Percentiles rank a stretch among this genome's conserved stretches.
Evolutionary conservation across 176 grass and related monocot genomes (phyloP).

Genomic region (Aegilops longissima): DNA sequence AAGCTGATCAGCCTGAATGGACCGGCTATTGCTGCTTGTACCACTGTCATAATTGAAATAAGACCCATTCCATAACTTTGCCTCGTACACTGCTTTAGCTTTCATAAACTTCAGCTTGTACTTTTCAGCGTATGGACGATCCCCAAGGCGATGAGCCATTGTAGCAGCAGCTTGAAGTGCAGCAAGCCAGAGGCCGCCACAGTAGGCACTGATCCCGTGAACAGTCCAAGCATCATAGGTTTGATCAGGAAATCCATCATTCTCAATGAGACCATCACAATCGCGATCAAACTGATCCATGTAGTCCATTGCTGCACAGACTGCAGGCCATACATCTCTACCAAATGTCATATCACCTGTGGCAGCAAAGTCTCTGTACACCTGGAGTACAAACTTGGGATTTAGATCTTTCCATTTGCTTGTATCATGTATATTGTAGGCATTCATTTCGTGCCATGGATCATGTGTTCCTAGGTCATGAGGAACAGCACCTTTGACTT

Average conservation of each 20-base stretch:
- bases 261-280: slow-evolving; percentile 83
- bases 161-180: slow-evolving; percentile 92
- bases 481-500: slow-evolving; percentile 89
- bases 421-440: slow-evolving; percentile 95
- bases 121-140: slow-evolving; percentile 74
- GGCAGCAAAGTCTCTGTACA: slow-evolving; percentile 92
- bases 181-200: slow-evolving; percentile 90
- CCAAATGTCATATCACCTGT: slow-evolving; percentile 89
- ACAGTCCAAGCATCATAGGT: slow-evolving; percentile 99
- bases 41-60: slow-evolving; percentile 98
- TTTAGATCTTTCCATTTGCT: slow-evolving; percentile 99
- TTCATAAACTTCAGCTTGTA: slow-evolving; percentile 85
- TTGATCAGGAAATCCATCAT: slow-evolving; percentile 99
- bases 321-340: slow-evolving; percentile 82
- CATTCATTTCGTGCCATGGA: slow-evolving; percentile 99
- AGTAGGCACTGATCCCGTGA: slow-evolving; percentile 89
- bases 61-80: slow-evolving; percentile 90
- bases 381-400: slow-evolving; percentile 94
- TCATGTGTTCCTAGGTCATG: slow-evolving; percentile 97
- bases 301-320: slow-evolving; percentile 84
- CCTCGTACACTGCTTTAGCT: slow-evolving; percentile 83
- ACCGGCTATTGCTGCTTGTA: slow-evolving; percentile 73
- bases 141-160: slow-evolving; percentile 83
- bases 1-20: slow-evolving; percentile 95
- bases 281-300: slow-evolving; percentile 93